Conservation (phyloP, 176 grass and related monocot genomes). For the Canna indica region DNA sequence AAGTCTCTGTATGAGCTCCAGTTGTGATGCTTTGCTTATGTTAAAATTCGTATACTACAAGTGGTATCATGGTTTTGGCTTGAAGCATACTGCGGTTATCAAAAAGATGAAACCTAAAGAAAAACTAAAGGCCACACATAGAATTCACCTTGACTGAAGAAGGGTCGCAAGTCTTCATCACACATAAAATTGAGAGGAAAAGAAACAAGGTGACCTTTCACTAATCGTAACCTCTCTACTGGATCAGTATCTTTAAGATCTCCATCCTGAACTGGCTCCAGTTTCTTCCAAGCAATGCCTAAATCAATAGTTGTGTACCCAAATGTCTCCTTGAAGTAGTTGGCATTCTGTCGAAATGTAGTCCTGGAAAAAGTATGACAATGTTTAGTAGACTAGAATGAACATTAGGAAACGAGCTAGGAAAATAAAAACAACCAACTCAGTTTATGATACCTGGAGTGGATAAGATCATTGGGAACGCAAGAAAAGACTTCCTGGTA, state of each 20-base stretch:
- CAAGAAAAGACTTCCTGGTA: constrained; percentile 67
- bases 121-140: constrained; percentile 64
- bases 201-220: constrained; percentile 54
- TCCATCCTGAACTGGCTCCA: constrained; percentile 27
- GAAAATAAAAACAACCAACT: not conserved
- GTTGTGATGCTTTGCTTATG: not conserved
- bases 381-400: not conserved
- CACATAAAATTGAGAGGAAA: constrained; percentile 77
- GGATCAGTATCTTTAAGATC: constrained; percentile 25
- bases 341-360: constrained; percentile 44
- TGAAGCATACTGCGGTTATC: not conserved
- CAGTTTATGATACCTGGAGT: constrained; percentile 34
- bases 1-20: too few species aligned
- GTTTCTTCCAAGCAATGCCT: constrained; percentile 35
- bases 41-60: not conserved
- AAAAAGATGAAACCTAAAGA: constrained; percentile 30
- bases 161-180: constrained; percentile 66
- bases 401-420: not conserved
- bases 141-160: constrained; percentile 52
- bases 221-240: constrained; percentile 31
- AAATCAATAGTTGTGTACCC: constrained; percentile 61
- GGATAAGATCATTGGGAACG: constrained; percentile 56
- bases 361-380: constrained; percentile 24
- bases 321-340: constrained; percentile 54
- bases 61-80: not conserved